Conservation (phyloP, 495 filamentous ascomycete genomes). For the Neurospora intermedia region DNA sequence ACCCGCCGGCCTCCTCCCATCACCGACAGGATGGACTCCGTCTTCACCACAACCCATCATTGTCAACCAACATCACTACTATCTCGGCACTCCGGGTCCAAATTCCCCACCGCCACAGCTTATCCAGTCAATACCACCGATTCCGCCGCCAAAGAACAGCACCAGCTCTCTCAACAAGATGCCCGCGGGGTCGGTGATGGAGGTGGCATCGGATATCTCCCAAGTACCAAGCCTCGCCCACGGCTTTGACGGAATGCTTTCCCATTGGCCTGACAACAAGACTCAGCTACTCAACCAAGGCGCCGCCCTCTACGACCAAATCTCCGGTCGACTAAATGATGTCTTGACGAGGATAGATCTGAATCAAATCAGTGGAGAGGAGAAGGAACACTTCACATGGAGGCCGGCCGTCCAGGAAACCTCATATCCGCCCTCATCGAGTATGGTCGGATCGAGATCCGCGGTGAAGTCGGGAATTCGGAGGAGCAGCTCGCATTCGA, state of each 20-base stretch:
- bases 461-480: constrained; percentile 11
- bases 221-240: constrained; percentile 16
- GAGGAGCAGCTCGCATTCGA: constrained; percentile 6
- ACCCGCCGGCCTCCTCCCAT: constrained; percentile 24
- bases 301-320: constrained; percentile 43
- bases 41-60: constrained; percentile 28
- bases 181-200: constrained; percentile 26
- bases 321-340: constrained; percentile 47
- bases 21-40: constrained; percentile 24
- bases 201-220: constrained; percentile 25
- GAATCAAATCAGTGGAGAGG: constrained; percentile 51
- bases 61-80: constrained; percentile 40
- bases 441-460: background rate
- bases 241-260: constrained; percentile 25
- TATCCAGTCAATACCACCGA: background rate
- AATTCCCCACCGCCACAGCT: constrained; percentile 10
- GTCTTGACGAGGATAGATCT: constrained; percentile 60
- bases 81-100: constrained; percentile 22
- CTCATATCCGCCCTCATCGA: background rate
- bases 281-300: constrained; percentile 33
- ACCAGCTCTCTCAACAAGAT: constrained; percentile 21
- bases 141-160: constrained; percentile 7
- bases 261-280: constrained; percentile 25
- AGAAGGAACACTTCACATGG: constrained; percentile 45
- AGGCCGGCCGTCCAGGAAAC: constrained; percentile 18